These are phyloP conservation scores for Raphanus sativus DNA, from an alignment of 345 rosid species.

Conservation along the genomic window DNA sequence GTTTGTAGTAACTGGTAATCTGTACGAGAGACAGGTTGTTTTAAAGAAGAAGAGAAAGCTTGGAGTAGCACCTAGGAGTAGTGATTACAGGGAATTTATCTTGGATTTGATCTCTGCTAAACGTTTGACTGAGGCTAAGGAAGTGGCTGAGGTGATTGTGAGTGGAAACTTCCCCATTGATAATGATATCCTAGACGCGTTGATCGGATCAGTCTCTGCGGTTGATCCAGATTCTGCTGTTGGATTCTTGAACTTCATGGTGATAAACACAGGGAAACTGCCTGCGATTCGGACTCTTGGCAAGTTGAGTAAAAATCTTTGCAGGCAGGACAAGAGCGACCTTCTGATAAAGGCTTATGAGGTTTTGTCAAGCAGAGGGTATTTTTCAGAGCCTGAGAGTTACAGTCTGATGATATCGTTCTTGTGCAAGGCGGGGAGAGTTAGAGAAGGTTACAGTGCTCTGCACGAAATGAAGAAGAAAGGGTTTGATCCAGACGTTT, in stretches of 20 bases:
- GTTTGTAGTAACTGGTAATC: slow-evolving; percentile 48
- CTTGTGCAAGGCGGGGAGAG: slow-evolving; percentile 71
- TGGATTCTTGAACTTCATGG: slow-evolving; percentile 51
- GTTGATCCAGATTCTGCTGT: slow-evolving; percentile 63
- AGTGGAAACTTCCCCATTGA: slow-evolving; percentile 74
- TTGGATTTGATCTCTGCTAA: slow-evolving; percentile 60
- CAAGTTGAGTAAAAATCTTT: slow-evolving; percentile 69
- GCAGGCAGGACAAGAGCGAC: slow-evolving; percentile 54
- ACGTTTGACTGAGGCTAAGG: slow-evolving; percentile 61
- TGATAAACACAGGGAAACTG: slow-evolving; percentile 49
- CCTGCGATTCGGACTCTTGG: slow-evolving; percentile 63
- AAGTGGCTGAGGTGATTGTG: slow-evolving; percentile 63
- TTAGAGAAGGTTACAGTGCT: slow-evolving; percentile 73
- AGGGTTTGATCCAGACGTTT: slow-evolving; percentile 59
- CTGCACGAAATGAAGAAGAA: slow-evolving; percentile 85
- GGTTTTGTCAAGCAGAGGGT: slow-evolving; percentile 51
- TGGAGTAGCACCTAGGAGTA: slow-evolving; percentile 84
- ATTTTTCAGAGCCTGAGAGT: slow-evolving; percentile 56
- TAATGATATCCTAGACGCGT: slow-evolving; percentile 62
- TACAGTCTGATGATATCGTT: slow-evolving; percentile 58
- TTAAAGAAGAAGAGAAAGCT: slow-evolving; percentile 88
- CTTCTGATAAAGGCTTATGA: slow-evolving; percentile 54
- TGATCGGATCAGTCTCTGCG: slow-evolving; percentile 71
- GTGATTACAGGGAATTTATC: slow-evolving; percentile 66
- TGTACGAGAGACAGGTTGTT: slow-evolving; percentile 56